phyloP scores from a whole-genome alignment of 1,284 basidiomycete species.

The Ganoderma leucocontextum region DNA sequence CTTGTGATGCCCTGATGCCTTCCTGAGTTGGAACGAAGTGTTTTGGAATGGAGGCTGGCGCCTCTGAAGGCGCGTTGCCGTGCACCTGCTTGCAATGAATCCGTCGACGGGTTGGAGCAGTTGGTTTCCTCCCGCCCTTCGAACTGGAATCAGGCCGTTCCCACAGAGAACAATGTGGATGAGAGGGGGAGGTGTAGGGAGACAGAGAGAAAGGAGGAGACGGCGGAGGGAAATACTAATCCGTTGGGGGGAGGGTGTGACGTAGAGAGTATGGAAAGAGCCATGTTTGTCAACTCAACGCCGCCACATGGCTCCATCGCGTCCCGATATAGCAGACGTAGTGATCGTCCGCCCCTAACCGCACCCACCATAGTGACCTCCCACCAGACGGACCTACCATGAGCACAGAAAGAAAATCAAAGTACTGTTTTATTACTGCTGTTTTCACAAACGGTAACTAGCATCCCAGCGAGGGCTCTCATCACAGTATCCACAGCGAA shows the following conservation, averaged over 20 bases:
- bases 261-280: neutral
- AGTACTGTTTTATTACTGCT: conserved; percentile 22
- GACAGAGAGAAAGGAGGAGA: neutral
- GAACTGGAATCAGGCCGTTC: neutral
- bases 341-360: neutral
- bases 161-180: neutral
- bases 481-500: conserved; percentile 28
- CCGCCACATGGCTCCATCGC: conserved; percentile 1
- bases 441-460: conserved; percentile 19
- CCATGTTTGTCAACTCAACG: conserved; percentile 6
- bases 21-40: neutral
- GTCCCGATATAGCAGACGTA: conserved; percentile 2
- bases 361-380: too few relatives aligned
- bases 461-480: conserved; percentile 20
- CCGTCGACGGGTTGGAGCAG: neutral
- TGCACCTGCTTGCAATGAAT: neutral
- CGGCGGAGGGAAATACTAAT: neutral
- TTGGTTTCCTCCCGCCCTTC: neutral
- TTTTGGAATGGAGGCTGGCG: neutral
- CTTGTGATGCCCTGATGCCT: neutral
- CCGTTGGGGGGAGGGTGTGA: neutral
- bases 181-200: neutral
- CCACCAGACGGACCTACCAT: too few relatives aligned
- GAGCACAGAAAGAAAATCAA: neutral
- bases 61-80: neutral